Evolutionary conservation across 1,284 basidiomycete species (phyloP), one percentile per base, ranked within the genome.

Genomic region (Lentinula novae-zelandiae): DNA sequence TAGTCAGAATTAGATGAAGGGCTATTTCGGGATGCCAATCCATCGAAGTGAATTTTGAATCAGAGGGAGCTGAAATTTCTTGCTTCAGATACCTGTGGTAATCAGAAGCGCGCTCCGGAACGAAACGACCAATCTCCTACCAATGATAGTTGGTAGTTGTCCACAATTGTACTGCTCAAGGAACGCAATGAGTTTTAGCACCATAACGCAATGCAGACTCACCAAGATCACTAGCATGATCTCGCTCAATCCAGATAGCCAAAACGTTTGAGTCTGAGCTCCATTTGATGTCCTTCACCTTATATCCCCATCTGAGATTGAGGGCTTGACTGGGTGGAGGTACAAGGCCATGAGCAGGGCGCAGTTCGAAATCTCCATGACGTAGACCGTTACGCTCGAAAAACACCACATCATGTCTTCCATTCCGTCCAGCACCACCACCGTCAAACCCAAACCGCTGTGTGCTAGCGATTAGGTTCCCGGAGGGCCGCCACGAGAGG

Each of bases 111-210:
- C 57, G 49, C 7, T 60, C 22, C 40, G 22, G 40, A 51, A 49
- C n/a, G 12, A 15, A 52, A 39, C 10, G 7, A 42, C 17, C 13
- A 44, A 3, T 13, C 4, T 62, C 72, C 40, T 66, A 95, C 92
- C 96, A 98, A 72, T 98, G 92, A 73, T 97, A 99, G 73, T 99
- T 99, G 53, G 92, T 89, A 27, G 83, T 94, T 0, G 94, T 92
- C 95, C 95, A 99, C 1, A 99, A 77, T 75, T 99, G 97, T 20
- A 99, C 93, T 89, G 66, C 58, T 46, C 44, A 22, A 46, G 31
- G n/a, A 34, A 60, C 15, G 39, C 60, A 57, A 40, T 38, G 27
- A 46, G 53, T 5, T 33, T 34, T 13, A 36, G 2, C 17, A 44
- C 39, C 36, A 17, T n/a, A 49, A 56, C 42, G 58, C 20, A 39